Percentiles rank a stretch among this genome's conserved stretches.
Evolutionary conservation across 768 basidiomycete genomes (phyloP).

Genomic region (Punctularia strigosozonata): DNA sequence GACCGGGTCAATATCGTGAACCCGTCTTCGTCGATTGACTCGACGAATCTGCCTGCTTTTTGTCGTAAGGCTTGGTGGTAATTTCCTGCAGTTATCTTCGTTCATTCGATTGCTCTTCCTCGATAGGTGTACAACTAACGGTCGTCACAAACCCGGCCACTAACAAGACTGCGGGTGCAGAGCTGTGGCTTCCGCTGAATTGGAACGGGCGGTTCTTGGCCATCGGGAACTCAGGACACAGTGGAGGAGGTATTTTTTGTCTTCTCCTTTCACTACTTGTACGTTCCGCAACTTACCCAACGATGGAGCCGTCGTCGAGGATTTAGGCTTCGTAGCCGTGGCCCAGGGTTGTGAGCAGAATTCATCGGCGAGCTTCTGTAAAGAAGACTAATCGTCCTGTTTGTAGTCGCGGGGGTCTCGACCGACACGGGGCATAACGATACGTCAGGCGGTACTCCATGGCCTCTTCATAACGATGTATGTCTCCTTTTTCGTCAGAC

Average conservation of each 20-base stretch:
- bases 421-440: constrained; percentile 13
- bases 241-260: constrained; percentile 13
- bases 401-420: constrained; percentile 13
- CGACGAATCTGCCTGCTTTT: constrained; percentile 10
- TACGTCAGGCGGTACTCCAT: constrained; percentile 9
- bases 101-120: not conserved
- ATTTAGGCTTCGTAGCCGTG: constrained; percentile 12
- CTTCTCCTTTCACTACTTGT: not conserved
- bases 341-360: constrained; percentile 13
- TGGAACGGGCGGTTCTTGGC: constrained; percentile 19
- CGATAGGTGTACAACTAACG: constrained; percentile 9
- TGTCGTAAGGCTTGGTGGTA: constrained; percentile 6
- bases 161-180: constrained; percentile 10
- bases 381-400: not conserved
- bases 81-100: not conserved
- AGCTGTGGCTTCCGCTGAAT: constrained; percentile 19
- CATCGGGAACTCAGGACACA: constrained; percentile 17
- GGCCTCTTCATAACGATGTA: constrained; percentile 13
- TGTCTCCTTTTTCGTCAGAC: too few species aligned
- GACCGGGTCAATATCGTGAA: constrained; percentile 12
- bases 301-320: constrained; percentile 10
- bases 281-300: too few species aligned
- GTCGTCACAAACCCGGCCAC: constrained; percentile 14
- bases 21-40: constrained; percentile 11
- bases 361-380: not conserved